These are phyloP conservation scores for Salvia miltiorrhiza DNA, from an alignment of 257 asterid genomes.

Conservation along the genomic window DNA sequence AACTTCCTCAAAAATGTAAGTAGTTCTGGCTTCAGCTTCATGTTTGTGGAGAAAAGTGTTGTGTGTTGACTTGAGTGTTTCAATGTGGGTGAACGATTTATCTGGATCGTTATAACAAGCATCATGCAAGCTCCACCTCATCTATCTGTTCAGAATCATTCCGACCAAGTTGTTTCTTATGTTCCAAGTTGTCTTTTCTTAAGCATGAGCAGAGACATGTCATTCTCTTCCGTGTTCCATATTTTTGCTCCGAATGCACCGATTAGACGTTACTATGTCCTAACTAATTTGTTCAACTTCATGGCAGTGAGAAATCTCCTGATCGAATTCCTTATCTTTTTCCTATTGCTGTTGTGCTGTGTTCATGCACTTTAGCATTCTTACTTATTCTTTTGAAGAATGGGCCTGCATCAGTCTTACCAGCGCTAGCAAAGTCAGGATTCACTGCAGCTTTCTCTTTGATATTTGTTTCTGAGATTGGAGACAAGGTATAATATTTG, in stretches of 20 bases:
- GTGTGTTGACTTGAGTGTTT: not conserved
- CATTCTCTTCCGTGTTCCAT: not conserved
- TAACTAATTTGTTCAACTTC: slow-evolving; percentile 30
- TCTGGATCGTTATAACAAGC: not conserved
- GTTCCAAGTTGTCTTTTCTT: not conserved
- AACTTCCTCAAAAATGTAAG: slow-evolving; percentile 27
- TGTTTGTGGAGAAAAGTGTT: not conserved
- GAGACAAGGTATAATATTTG: slow-evolving; percentile 72
- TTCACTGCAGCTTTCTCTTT: slow-evolving; percentile 92
- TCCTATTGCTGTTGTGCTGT: slow-evolving; percentile 70
- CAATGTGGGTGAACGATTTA: not conserved
- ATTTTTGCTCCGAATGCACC: slow-evolving; percentile 21
- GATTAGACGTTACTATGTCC: slow-evolving; percentile 15
- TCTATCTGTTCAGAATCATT: too few relatives aligned
- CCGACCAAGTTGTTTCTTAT: not conserved
- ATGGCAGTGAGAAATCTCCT: slow-evolving; percentile 52
- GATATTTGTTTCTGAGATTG: slow-evolving; percentile 91
- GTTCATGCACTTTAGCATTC: slow-evolving; percentile 65
- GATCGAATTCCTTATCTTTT: slow-evolving; percentile 65
- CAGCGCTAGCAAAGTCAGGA: slow-evolving; percentile 82
- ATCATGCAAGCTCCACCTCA: too few relatives aligned
- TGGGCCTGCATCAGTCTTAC: slow-evolving; percentile 68
- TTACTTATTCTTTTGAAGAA: slow-evolving; percentile 54
- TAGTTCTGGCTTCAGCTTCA: not conserved
- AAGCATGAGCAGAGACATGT: not conserved